phyloP scores from a whole-genome alignment of 768 basidiomycete species.

The Suillus placidus region DNA sequence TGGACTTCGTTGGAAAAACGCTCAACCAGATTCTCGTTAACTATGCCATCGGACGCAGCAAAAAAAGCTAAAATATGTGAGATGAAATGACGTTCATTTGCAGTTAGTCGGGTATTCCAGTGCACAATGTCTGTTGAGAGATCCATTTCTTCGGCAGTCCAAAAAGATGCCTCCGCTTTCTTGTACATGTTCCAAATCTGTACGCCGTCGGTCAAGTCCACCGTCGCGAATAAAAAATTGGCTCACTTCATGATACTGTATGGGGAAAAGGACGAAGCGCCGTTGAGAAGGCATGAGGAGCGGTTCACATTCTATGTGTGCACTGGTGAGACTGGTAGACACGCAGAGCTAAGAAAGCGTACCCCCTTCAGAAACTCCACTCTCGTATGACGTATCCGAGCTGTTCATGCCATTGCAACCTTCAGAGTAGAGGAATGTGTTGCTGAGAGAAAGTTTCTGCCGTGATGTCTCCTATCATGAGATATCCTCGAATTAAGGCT shows the following conservation, averaged over 20 bases:
- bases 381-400: background rate
- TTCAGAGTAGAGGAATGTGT: background rate
- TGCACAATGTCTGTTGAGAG: constrained; percentile 83
- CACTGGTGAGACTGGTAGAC: background rate
- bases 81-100: constrained; percentile 85
- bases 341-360: background rate
- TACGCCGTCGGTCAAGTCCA: background rate
- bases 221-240: background rate
- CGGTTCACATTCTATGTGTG: constrained; percentile 50
- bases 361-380: background rate
- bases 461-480: background rate
- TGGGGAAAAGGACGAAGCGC: constrained; percentile 89
- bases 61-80: constrained; percentile 96
- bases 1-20: constrained; percentile 94
- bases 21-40: constrained; percentile 94
- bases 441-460: background rate
- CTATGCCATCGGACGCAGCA: constrained; percentile 93
- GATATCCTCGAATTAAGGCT: background rate
- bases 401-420: background rate
- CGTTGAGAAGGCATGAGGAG: constrained; percentile 70
- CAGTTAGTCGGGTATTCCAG: constrained; percentile 81
- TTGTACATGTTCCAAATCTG: constrained; percentile 98
- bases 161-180: constrained; percentile 91
- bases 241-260: constrained; percentile 84
- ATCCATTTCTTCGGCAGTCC: constrained; percentile 93